A percentile compares a stretch with the other conserved stretches of the same genome.
These are phyloP conservation scores for Colletotrichum aenigma DNA, from an alignment of 2,329 filamentous ascomycete species.

Conservation along the genomic window DNA sequence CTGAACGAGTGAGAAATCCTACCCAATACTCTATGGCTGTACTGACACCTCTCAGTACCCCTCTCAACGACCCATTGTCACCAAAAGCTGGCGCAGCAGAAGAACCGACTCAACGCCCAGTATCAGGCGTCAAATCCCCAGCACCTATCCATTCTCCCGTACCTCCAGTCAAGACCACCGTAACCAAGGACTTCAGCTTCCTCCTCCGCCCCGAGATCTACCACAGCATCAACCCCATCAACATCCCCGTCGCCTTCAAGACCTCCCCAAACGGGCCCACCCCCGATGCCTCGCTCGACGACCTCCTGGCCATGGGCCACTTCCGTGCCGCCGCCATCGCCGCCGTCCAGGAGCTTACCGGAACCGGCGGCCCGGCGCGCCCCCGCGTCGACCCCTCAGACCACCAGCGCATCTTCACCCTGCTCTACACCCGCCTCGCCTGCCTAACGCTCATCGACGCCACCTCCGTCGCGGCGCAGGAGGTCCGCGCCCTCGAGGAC, in stretches of 20 bases:
- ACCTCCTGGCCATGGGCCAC: constrained; percentile 73
- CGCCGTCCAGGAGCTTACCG: constrained; percentile 65
- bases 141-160: constrained; percentile 33
- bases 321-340: constrained; percentile 80
- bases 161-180: constrained; percentile 34
- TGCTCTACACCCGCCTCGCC: constrained; percentile 82
- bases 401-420: constrained; percentile 69
- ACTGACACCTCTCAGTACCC: constrained; percentile 22
- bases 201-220: constrained; percentile 82
- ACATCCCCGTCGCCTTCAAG: constrained; percentile 69
- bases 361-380: constrained; percentile 9
- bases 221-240: constrained; percentile 74
- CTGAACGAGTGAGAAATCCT: constrained; percentile 62
- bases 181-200: constrained; percentile 78
- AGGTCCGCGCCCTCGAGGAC: constrained; percentile 68
- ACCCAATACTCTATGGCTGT: fast-evolving
- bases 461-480: constrained; percentile 69
- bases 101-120: constrained; percentile 22
- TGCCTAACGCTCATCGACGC: constrained; percentile 82
- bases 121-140: constrained; percentile 23
- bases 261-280: constrained; percentile 68
- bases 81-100: constrained; percentile 6
- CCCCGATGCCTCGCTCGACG: constrained; percentile 67
- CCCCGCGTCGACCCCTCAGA: constrained; percentile 55
- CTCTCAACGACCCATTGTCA: constrained; percentile 22